Base-by-base conservation (phyloP, 495 filamentous ascomycete genomes). In the Aspergillus carlsbadensis region DNA sequence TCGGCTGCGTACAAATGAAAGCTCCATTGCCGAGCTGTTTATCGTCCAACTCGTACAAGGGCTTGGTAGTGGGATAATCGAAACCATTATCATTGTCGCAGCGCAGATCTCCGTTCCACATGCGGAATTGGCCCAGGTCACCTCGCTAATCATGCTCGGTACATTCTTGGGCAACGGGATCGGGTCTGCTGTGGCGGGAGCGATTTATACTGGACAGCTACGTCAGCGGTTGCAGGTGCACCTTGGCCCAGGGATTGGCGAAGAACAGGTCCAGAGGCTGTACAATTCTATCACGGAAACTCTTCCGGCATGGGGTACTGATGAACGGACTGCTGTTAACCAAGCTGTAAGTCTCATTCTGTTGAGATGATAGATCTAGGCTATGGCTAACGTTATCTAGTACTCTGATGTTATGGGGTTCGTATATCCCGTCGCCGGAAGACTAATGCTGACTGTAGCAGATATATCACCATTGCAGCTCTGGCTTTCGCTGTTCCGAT, bases 31-130 rank as follows among this genome's bases (percentile, higher is more conserved):
- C 0, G 76, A 79, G 58, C 69, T 79, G 1, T 76, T 79, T 54
- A 58, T 75, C 42, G 75, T 77, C 4, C 78, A 80, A 46, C 58
- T 78, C 6, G 65, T 79, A 10, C 78, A 81, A 56, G 78, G 78
- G 2, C 57, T 77, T 8, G 78, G 76, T 6, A 76, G 70, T 37
- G 75, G 78, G 3, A 76, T 80, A 47, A 76, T 80, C 52, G 68
- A 75, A 40, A 76, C 72, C 0, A 68, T 71, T 21, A 54, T 74
- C 14, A 64, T 80, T 4, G 73, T 79, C 0, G 70, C 73, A 0
- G 71, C 75, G 1, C 76, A 80, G 58, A 73, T 72, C 45, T 66
- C 70, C 0, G 73, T 81, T 6, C 66, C 75, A 2, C 76, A 79
- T 57, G 65, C 67, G 0, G 68, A 79, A 53, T 61, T 79, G 58